phyloP scores from a whole-genome alignment of 139 green algal genomes.

The Chlamydomonas sphaeroides region DNA sequence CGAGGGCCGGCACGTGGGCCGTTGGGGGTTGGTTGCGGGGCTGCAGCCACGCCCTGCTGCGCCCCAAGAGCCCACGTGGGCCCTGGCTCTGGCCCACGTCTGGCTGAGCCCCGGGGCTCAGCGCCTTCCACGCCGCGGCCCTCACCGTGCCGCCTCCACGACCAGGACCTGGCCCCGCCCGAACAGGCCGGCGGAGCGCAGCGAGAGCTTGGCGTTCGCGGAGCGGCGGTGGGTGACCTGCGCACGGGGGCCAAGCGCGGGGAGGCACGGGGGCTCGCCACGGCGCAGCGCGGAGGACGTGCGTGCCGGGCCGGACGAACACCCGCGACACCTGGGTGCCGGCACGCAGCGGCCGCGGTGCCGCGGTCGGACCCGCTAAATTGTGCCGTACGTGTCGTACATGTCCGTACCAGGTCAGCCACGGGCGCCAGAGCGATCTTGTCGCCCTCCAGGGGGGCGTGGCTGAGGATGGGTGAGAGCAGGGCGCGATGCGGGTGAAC shows the following conservation, averaged over 20 bases:
- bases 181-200: conserved; percentile 69
- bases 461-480: too few relatives aligned
- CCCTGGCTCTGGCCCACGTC: too few relatives aligned
- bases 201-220: conserved; percentile 52
- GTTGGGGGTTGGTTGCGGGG: too few relatives aligned
- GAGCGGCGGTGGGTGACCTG: conserved; percentile 68
- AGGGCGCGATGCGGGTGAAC: too few relatives aligned
- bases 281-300: not conserved
- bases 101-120: not conserved
- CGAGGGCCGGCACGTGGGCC: not conserved
- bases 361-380: too few relatives aligned
- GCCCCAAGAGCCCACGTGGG: not conserved
- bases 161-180: conserved; percentile 50
- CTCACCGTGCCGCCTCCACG: conserved; percentile 61
- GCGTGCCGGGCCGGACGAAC: too few relatives aligned
- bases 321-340: too few relatives aligned
- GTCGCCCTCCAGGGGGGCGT: conserved; percentile 76
- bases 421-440: conserved; percentile 83
- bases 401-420: conserved; percentile 74
- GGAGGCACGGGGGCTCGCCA: too few relatives aligned
- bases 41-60: not conserved
- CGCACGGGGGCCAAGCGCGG: too few relatives aligned
- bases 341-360: too few relatives aligned
- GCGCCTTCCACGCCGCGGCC: not conserved
- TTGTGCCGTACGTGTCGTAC: not conserved